Conservation (phyloP, 768 basidiomycete genomes). For the Calocybe indica region DNA sequence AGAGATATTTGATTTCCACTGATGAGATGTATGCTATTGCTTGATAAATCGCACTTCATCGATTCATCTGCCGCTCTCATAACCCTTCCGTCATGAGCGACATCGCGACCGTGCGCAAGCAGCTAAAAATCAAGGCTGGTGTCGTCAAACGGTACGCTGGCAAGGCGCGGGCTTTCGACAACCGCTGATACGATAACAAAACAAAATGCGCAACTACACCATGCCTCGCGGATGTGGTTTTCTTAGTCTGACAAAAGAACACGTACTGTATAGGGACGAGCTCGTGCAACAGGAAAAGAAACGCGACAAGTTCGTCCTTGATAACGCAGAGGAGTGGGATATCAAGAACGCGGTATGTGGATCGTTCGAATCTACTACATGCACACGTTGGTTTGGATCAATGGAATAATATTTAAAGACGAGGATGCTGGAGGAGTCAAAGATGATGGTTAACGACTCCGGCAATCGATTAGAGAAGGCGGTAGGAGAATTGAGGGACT, state of each 20-base stretch:
- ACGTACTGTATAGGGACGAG: slow-evolving; percentile 60
- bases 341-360: slow-evolving; percentile 64
- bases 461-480: slow-evolving; percentile 55
- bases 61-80: too few relatives aligned
- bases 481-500: slow-evolving; percentile 53
- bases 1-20: too few relatives aligned
- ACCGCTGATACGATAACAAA: slow-evolving; percentile 2
- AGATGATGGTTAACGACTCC: slow-evolving; percentile 76
- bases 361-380: slow-evolving; percentile 1
- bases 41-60: too few relatives aligned
- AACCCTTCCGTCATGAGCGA: too few relatives aligned
- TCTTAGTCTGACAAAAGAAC: slow-evolving; percentile 63
- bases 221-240: not conserved
- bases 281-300: slow-evolving; percentile 49
- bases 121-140: slow-evolving; percentile 75
- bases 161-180: slow-evolving; percentile 6
- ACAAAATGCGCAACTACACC: not conserved
- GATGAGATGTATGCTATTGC: too few relatives aligned
- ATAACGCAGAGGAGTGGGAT: slow-evolving; percentile 69
- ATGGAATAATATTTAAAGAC: slow-evolving; percentile 32
- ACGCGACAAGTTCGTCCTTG: slow-evolving; percentile 55
- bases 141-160: slow-evolving; percentile 55
- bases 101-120: slow-evolving; percentile 13
- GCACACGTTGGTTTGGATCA: not conserved
- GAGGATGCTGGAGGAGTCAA: slow-evolving; percentile 68